These are phyloP conservation scores for Penicillium janthinellum DNA, from an alignment of 2,329 filamentous ascomycete species.

Conservation along the genomic window DNA sequence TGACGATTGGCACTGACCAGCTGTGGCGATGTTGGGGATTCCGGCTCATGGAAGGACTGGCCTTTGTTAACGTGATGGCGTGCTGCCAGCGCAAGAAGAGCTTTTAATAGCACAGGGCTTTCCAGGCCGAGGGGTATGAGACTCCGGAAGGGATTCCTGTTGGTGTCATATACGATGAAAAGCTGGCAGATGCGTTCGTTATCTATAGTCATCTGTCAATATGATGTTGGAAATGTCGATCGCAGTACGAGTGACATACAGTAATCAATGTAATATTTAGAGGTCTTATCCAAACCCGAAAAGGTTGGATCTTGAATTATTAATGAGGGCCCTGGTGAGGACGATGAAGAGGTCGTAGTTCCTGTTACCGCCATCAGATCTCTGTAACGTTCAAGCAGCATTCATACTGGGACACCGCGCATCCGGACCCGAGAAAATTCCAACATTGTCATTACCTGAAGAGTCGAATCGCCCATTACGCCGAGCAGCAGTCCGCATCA, in stretches of 20 bases:
- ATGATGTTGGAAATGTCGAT: no score
- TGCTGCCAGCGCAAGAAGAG: conserved; percentile 37
- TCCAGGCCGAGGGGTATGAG: conserved; percentile 35
- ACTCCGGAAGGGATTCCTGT: conserved; percentile 37
- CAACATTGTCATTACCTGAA: background rate
- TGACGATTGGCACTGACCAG: conserved; percentile 28
- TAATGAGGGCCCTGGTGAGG: conserved; percentile 9
- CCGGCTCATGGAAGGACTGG: conserved; percentile 25
- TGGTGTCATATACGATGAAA: conserved; percentile 40
- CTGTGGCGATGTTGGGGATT: conserved; percentile 6
- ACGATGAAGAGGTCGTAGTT: background rate
- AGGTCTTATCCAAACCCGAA: conserved; percentile 13
- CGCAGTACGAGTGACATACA: conserved; percentile 23
- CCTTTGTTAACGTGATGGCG: conserved; percentile 36
- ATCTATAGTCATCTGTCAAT: conserved; percentile 24
- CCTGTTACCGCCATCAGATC: background rate
- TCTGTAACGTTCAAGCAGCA: no score
- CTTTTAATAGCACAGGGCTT: conserved; percentile 33
- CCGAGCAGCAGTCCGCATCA: background rate
- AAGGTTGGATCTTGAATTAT: conserved; percentile 19
- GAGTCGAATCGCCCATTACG: background rate
- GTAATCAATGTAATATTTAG: conserved; percentile 38
- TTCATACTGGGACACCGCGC: background rate
- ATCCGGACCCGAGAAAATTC: background rate
- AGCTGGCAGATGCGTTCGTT: conserved; percentile 40